phyloP scores from a whole-genome alignment of 257 asterid genomes.

The Solanum sejunctum region DNA sequence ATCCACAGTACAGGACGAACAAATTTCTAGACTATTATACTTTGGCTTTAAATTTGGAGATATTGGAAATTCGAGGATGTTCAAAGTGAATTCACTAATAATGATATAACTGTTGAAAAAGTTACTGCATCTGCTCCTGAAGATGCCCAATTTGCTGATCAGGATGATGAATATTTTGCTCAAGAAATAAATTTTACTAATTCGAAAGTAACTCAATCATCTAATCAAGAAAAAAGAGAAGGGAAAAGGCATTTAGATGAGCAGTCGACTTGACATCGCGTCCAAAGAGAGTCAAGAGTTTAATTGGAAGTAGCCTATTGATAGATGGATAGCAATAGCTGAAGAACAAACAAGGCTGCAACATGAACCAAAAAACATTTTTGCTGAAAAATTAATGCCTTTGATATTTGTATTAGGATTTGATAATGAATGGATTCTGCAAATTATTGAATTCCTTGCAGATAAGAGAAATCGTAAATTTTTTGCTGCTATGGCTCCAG shows the following conservation, averaged over 20 bases:
- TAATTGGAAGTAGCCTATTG: neutral
- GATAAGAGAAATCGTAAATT: neutral
- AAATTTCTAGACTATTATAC: neutral
- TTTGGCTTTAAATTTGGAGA: neutral
- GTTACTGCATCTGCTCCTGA: neutral
- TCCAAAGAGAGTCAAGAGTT: neutral
- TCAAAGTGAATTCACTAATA: neutral
- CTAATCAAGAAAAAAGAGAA: neutral
- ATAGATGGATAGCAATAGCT: neutral
- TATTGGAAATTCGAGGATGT: neutral
- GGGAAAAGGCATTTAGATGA: neutral
- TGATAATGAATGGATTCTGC: neutral
- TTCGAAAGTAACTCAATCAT: neutral
- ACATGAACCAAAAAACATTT: neutral
- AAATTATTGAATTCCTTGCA: neutral
- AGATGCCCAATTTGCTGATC: neutral
- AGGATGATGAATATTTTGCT: neutral
- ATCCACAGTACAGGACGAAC: neutral
- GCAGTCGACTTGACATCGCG: neutral
- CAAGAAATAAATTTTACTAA: neutral
- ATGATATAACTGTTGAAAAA: neutral
- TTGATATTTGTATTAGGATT: neutral
- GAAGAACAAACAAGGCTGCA: neutral
- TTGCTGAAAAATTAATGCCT: neutral
- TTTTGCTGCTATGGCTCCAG: neutral